Evolutionary conservation across 2,329 filamentous ascomycete genomes (phyloP), one percentile per base, ranked within the genome.

Genomic region (Aspergillus sp.): DNA sequence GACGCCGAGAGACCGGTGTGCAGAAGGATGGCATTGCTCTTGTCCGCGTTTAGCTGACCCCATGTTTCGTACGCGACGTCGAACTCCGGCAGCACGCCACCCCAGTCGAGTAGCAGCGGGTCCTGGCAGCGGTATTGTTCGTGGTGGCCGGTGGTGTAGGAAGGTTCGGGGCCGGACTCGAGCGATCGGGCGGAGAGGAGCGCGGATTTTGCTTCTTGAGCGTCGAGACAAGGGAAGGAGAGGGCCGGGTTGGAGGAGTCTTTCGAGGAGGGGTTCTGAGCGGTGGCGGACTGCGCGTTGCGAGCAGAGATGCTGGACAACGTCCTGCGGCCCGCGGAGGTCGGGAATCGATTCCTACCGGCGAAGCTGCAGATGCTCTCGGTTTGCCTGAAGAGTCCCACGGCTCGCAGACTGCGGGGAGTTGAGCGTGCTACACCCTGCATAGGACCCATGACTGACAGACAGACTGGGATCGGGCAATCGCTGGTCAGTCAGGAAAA

Each of bases 1-100:
- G 93, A 97, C n/a, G 95, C 95, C 0, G 93, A 97, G 5, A 99
- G 83, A 9, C 95, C 95, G 0, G 95, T 99, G 74, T 98, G 92
- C 2, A 99, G 80, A 9, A 99, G 83, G 62, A 99, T 95, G 4
- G 88, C 92, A 75, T 99, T 99, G 72, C 87, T 91, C 75, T 85
- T 90, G 76, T 92, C 87, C 18, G 52, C 50, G 31, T 67, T 67
- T 50, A 67, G 52, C 29, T 61, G 60, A 10, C 94, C 94, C 94
- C 94, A 98, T 0, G 91, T 89, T 77, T 98, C 94, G 75, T 96
- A 97, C 29, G 94, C 94, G 60, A 98, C 86, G 67, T 92, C 86
- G 72, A 96, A 98, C 67, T 92, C 87, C 16, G 89, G 90, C 39
- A 99, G 79, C n/a, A 93, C 85, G 55, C 95, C 95, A 61, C 95